Evolutionary conservation across 257 asterid species (phyloP).

Genomic region (Jacaranda copaia): DNA sequence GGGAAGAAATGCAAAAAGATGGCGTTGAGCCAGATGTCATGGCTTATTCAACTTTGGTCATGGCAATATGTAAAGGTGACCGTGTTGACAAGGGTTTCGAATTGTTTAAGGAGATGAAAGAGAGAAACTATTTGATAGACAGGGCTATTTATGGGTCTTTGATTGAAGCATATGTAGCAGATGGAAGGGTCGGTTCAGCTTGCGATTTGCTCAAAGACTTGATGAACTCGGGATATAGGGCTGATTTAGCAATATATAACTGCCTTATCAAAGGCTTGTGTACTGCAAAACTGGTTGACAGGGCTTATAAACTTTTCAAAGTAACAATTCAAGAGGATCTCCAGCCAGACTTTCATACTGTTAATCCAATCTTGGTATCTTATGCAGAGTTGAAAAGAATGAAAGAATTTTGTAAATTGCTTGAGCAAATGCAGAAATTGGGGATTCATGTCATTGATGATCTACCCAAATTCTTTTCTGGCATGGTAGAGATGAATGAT

Average conservation of each 20-base stretch:
- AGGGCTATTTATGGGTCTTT: conserved; percentile 86
- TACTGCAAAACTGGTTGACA: conserved; percentile 59
- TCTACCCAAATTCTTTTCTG: conserved; percentile 65
- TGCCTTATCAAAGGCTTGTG: conserved; percentile 88
- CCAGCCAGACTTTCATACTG: conserved; percentile 75
- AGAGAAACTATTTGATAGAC: conserved; percentile 70
- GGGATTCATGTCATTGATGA: conserved; percentile 52
- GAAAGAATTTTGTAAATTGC: conserved; percentile 70
- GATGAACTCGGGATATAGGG: conserved; percentile 88
- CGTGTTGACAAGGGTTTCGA: conserved; percentile 64
- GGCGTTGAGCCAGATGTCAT: conserved; percentile 83
- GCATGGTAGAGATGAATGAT: conserved; percentile 51
- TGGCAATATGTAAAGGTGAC: conserved; percentile 71
- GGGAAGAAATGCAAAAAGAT: conserved; percentile 88
- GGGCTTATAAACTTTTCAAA: conserved; percentile 84
- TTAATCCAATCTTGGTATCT: conserved; percentile 70
- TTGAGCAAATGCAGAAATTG: conserved; percentile 69
- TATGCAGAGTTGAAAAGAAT: conserved; percentile 70
- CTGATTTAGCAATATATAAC: conserved; percentile 80
- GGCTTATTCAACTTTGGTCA: conserved; percentile 83
- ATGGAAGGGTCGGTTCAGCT: conserved; percentile 77
- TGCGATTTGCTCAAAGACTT: conserved; percentile 87
- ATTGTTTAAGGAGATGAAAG: conserved; percentile 89
- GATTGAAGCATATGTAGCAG: conserved; percentile 81
- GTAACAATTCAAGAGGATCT: conserved; percentile 79